These are phyloP conservation scores for Hyaloscypha variabilis DNA, from an alignment of 495 filamentous ascomycete genomes.

Conservation along the genomic window DNA sequence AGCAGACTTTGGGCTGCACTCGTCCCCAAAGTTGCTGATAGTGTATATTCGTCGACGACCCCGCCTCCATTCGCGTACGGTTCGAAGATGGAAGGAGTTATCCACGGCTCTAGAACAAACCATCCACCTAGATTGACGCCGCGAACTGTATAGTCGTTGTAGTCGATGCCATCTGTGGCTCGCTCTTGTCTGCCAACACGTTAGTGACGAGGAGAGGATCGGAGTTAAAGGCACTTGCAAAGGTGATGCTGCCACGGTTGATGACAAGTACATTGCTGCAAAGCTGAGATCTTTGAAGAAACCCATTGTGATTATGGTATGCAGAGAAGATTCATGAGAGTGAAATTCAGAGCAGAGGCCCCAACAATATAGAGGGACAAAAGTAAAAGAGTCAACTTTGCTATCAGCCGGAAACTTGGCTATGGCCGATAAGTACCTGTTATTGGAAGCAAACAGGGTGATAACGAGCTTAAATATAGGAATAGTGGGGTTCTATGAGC, in stretches of 20 bases:
- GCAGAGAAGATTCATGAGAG: neutral
- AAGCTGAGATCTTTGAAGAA: conserved; percentile 21
- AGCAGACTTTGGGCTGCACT: conserved; percentile 50
- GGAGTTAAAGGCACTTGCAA: conserved; percentile 18
- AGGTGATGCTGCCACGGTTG: conserved; percentile 10
- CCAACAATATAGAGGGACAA: neutral
- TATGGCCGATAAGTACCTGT: neutral
- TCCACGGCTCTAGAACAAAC: conserved; percentile 62
- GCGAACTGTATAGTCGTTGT: conserved; percentile 47
- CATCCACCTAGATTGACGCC: conserved; percentile 63
- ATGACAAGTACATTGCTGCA: conserved; percentile 15
- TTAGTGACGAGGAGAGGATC: conserved; percentile 1
- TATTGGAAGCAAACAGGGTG: neutral
- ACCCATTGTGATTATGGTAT: conserved; percentile 20
- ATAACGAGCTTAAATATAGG: conserved; percentile 2
- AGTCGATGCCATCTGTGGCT: conserved; percentile 35
- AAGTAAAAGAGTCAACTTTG: neutral
- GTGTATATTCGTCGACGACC: conserved; percentile 67
- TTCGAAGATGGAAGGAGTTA: conserved; percentile 66
- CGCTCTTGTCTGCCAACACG: conserved; percentile 18
- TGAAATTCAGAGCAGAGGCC: neutral
- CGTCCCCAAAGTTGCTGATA: conserved; percentile 52
- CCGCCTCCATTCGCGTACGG: conserved; percentile 36
- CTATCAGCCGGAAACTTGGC: neutral
- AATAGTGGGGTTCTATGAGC: neutral